Conservation (phyloP, 1,284 basidiomycete genomes). For the Ceratobasidium sp. region DNA sequence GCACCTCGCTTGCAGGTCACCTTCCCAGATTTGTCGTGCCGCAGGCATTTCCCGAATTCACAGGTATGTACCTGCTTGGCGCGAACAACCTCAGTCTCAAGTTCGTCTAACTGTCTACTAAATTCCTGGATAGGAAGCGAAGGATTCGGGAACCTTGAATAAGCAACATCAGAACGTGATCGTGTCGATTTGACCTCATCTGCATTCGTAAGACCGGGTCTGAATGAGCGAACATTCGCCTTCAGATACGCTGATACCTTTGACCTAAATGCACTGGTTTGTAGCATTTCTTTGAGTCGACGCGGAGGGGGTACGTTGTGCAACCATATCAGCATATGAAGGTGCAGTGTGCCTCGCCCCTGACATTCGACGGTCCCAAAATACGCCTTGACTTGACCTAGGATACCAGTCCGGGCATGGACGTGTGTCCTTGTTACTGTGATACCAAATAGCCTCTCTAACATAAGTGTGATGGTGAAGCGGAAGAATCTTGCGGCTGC, state of each 20-base stretch:
- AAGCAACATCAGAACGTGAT: slow-evolving; percentile 39
- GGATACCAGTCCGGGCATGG: slow-evolving; percentile 48
- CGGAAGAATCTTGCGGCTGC: slow-evolving; percentile 58
- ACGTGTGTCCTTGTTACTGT: slow-evolving; percentile 49
- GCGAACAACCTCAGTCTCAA: slow-evolving; percentile 3
- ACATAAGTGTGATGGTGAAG: slow-evolving; percentile 54
- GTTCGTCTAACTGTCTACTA: background rate
- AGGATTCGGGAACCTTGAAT: slow-evolving; percentile 14
- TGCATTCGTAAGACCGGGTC: slow-evolving; percentile 41
- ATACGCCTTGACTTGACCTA: slow-evolving; percentile 52
- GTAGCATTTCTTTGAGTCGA: slow-evolving; percentile 14
- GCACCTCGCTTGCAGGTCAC: slow-evolving; percentile 56
- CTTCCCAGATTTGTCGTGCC: slow-evolving; percentile 48
- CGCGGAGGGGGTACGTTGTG: slow-evolving; percentile 15
- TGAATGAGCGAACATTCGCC: background rate
- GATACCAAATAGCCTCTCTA: slow-evolving; percentile 56
- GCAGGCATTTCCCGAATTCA: slow-evolving; percentile 50
- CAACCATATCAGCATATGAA: slow-evolving; percentile 53
- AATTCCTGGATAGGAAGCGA: background rate
- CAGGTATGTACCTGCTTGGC: slow-evolving; percentile 49
- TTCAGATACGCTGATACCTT: slow-evolving; percentile 20
- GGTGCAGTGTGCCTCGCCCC: slow-evolving; percentile 53
- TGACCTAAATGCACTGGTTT: slow-evolving; percentile 16
- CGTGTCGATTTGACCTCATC: background rate
- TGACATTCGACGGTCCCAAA: no score